Conservation (phyloP, 2,329 filamentous ascomycete species). For the Grosmannia clavigera region DNA sequence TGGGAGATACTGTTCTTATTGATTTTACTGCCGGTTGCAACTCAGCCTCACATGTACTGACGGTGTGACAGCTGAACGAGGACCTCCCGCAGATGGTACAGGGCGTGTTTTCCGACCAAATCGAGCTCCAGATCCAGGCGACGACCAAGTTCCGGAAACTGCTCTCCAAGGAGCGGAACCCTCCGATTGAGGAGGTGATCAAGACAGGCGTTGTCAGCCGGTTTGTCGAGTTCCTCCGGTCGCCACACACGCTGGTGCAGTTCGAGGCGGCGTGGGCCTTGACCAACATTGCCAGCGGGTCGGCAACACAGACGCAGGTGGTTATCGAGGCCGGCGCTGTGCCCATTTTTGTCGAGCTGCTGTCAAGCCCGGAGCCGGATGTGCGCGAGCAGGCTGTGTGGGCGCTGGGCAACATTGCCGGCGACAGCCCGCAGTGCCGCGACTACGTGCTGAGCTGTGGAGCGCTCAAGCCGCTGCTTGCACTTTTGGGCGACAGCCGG, state of each 20-base stretch:
- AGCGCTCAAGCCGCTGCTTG: conserved; percentile 79
- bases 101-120: conserved; percentile 97
- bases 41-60: background rate
- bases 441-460: conserved; percentile 91
- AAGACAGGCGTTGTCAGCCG: conserved; percentile 96
- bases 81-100: conserved; percentile 97
- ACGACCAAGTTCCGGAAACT: conserved; percentile 98
- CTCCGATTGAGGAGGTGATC: conserved; percentile 97
- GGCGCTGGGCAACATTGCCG: conserved; percentile 97
- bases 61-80: conserved; percentile 66
- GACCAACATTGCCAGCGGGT: conserved; percentile 98
- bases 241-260: conserved; percentile 93
- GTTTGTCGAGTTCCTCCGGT: conserved; percentile 96
- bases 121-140: conserved; percentile 92
- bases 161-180: conserved; percentile 96
- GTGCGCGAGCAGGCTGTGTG: conserved; percentile 97
- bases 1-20: no score
- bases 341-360: conserved; percentile 93
- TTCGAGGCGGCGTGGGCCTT: conserved; percentile 98
- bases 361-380: conserved; percentile 92
- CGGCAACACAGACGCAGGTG: conserved; percentile 93
- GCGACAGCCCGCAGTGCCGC: conserved; percentile 93
- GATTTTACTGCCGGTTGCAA: no score
- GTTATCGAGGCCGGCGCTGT: conserved; percentile 97
- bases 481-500: conserved; percentile 87